Evolutionary conservation across 148 eudicot genomes (phyloP), one percentile per base, ranked within the genome.

Genomic region (Vaccinium darrowii): DNA sequence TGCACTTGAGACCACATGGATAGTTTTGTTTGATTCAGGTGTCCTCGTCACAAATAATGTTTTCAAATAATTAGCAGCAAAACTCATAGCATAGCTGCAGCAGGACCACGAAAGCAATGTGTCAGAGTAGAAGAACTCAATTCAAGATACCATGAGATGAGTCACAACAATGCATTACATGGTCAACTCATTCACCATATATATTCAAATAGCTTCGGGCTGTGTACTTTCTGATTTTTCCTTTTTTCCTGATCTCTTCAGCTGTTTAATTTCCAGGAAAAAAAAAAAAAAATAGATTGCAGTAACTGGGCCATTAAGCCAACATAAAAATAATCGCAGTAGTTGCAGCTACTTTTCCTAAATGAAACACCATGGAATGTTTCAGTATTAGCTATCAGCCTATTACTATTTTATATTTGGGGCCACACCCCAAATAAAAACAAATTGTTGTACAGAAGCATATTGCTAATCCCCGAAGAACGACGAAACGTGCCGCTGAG

Each of bases 81-180:
- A 95, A 85, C 94, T 93, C 99, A 97, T 93, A 27, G 98, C 96
- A 89, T 97, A 97, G 85, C 99, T 97, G 99, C 84, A 81, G 27
- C 21, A 83, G 16, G 62, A 83, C 52, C 23, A 71, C 54, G 39
- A 84, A 43, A 83, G 71, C 77, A 43, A n/a, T 12, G 27, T 54
- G 9, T 56, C 62, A 43, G 19, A 72, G n/a, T 54, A 53, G 19
- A 53, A 49, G 62, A 15, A 76, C 21, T 23, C 11, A 33, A 52
- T 33, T 51, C 6, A 53, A 83, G 57, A 57, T 2, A 4, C 12
- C 80, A 36, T 23, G 71, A 36, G 51, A 43, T 12, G 39, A 67
- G 77, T 69, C 76, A 82, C 27, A 2, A 67, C 27, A 82, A 67
- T 7, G 12, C 7, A 23, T 25, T 16, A 16, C 5, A 15, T 18